Base-by-base conservation (phyloP, 2,329 filamentous ascomycete genomes). In the Aureobasidium namibiae region DNA sequence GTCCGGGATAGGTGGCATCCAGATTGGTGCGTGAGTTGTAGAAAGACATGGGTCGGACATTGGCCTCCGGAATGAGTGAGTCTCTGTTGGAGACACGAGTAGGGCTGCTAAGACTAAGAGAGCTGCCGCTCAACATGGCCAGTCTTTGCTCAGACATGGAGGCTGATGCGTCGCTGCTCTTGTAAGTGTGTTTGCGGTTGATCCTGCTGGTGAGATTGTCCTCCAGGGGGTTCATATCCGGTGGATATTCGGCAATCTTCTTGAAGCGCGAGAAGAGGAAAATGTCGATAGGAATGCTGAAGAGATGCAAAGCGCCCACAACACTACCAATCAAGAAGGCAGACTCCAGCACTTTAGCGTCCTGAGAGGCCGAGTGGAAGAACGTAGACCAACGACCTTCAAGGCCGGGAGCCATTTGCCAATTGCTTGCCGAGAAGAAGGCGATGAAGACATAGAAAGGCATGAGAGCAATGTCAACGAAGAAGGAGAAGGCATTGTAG, bases 221-320 rank as follows among this genome's bases (percentile, higher is more conserved):
- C 70, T 96, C 92, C 14, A 97, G 79, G 1, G 92, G 92, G 70
- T 97, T 97, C 88, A 96, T 90, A 68, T 97, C 92, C 0, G 92
- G 92, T 6, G 92, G 92, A 70, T 96, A 81, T 21, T 80, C 78
- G 5, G 85, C 80, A 67, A 97, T 96, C 68, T 88, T 87, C 41
- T 86, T 83, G 82, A 96, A 97, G 65, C 88, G 82, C 56, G 89
- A 70, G 16, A 85, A 84, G 26, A 97, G 78, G 74, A 88, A 96
- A 33, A 89, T 70, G 5, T 89, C 89, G 36, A 95, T 76, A 18
- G 78, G 72, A 1, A 94, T 73, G 1, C 89, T 89, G 10, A 90
- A 63, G 0, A 88, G 67, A 69, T 96, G 91, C 21, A 95, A 70
- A 1, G 80, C 83, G 13, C 81, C 86, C 9, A 84, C 80, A 8